Evolutionary conservation across 2,329 filamentous ascomycete genomes (phyloP), one percentile per base, ranked within the genome.

Genomic region (Erysiphe pisi): DNA sequence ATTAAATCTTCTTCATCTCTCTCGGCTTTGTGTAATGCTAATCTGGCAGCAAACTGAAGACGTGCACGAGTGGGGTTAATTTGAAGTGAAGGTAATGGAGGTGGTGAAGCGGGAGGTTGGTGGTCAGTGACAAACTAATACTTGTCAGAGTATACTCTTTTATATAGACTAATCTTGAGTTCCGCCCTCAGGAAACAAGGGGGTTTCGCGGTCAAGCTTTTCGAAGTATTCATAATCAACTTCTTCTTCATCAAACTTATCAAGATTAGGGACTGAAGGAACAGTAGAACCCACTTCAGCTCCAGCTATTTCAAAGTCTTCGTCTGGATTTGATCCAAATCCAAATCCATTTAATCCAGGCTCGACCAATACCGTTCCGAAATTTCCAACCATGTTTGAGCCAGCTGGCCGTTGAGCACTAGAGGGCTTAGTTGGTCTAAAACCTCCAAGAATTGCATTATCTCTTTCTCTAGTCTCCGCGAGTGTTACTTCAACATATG

Each of bases 391-490:
- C 58, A 87, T 86, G 79, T 87, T 89, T 78, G 89, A 81, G 2
- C 81, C 81, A 76, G 89, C 89, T 75, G 90, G 89, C 77, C 94
- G 88, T 81, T 93, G 91, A 63, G 90, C 93, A 45, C 40, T 20
- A 80, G 97, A 88, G 31, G 92, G 91, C 82, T 96, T 91, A 80
- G 98, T 95, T 0, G 95, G 95, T 78, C 95, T 89, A 16, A 98
- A 94, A 8, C 95, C 95, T 71, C 95, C 95, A 7, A 99, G 89
- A 76, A 98, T 97, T n/a, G 95, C 95, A 82, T 99, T 99, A 82
- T 99, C 95, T 79, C 94, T 89, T 84, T 99, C 95, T 77, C 95
- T 87, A 0, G 95, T 99, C 83, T 97, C 94, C 0, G 94, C 92
- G 40, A 99, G 86, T 0, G 93, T 93, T 77, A 94, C 92, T 82